Percentiles rank a stretch among this genome's conserved stretches.
These are phyloP conservation scores for Boletus eberwhitei DNA, from an alignment of 768 basidiomycete genomes.

Conservation along the genomic window DNA sequence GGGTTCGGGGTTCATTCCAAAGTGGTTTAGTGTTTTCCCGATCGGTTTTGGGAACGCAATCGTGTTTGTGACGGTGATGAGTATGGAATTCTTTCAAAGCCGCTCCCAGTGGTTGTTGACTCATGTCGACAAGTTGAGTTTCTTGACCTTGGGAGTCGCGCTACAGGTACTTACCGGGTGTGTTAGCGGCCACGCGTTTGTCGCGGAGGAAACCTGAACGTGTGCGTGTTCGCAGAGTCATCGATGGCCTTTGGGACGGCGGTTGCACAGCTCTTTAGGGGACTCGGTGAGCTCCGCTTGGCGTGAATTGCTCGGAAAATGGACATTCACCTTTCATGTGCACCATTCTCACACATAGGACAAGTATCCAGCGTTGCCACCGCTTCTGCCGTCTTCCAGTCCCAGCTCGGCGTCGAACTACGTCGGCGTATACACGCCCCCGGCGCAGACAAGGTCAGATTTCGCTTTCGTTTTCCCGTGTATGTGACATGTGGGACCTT, in stretches of 20 bases:
- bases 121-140: no score
- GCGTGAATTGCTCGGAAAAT: background rate
- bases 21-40: conserved; percentile 18
- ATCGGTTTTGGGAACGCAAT: conserved; percentile 16
- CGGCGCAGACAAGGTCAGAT: conserved; percentile 8
- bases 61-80: conserved; percentile 10
- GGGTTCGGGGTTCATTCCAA: conserved; percentile 1
- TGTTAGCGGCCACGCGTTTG: background rate
- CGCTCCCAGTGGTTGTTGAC: background rate
- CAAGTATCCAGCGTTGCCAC: conserved; percentile 13
- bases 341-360: background rate
- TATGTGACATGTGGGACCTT: background rate
- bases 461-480: background rate
- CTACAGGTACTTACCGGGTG: conserved; percentile 12
- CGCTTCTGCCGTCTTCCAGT: conserved; percentile 16
- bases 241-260: conserved; percentile 2
- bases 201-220: background rate
- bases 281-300: conserved; percentile 2
- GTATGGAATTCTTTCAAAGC: background rate
- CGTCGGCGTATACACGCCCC: conserved; percentile 7
- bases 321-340: background rate
- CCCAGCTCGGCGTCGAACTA: conserved; percentile 11
- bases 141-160: no score
- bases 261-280: conserved; percentile 9
- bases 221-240: conserved; percentile 1